These are phyloP conservation scores for Rhizodiscina lignyota DNA, from an alignment of 495 filamentous ascomycete species.

Conservation along the genomic window DNA sequence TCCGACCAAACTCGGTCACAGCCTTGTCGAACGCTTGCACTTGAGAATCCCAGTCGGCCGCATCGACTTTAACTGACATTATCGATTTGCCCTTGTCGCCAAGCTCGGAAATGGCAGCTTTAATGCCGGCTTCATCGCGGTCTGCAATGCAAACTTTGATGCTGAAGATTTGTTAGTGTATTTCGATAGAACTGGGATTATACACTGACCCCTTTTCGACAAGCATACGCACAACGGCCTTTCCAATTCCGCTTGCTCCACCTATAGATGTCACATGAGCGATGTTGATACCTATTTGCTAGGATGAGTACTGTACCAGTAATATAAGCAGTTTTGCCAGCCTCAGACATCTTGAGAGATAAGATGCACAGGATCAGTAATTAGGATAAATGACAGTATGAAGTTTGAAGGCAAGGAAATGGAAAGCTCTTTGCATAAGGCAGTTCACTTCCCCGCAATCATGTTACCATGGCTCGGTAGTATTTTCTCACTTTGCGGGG, in stretches of 20 bases:
- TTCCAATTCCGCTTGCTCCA: slow-evolving; percentile 12
- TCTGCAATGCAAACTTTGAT: slow-evolving; percentile 9
- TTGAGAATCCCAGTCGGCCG: slow-evolving; percentile 13
- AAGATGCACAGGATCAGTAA: neutral
- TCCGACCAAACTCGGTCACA: slow-evolving; percentile 7
- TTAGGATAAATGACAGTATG: neutral
- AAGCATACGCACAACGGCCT: slow-evolving; percentile 10
- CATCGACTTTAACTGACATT: slow-evolving; percentile 6
- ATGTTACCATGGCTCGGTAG: too few species aligned
- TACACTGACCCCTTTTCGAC: slow-evolving; percentile 3
- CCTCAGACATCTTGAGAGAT: neutral
- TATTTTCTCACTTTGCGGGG: too few species aligned
- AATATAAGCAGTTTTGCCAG: neutral
- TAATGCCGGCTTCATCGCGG: slow-evolving; percentile 7
- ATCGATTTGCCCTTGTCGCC: neutral
- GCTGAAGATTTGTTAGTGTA: neutral
- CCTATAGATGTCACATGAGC: too few species aligned
- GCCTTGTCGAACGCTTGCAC: slow-evolving; percentile 8
- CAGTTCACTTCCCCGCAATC: too few species aligned
- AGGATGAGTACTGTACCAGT: too few species aligned
- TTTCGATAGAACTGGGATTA: neutral
- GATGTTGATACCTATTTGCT: too few species aligned
- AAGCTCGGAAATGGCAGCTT: slow-evolving; percentile 4
- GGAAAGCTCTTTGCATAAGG: too few species aligned
- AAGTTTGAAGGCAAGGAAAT: neutral